Base-by-base conservation (phyloP, 2,329 filamentous ascomycete genomes). In the Ophiostoma populinum region DNA sequence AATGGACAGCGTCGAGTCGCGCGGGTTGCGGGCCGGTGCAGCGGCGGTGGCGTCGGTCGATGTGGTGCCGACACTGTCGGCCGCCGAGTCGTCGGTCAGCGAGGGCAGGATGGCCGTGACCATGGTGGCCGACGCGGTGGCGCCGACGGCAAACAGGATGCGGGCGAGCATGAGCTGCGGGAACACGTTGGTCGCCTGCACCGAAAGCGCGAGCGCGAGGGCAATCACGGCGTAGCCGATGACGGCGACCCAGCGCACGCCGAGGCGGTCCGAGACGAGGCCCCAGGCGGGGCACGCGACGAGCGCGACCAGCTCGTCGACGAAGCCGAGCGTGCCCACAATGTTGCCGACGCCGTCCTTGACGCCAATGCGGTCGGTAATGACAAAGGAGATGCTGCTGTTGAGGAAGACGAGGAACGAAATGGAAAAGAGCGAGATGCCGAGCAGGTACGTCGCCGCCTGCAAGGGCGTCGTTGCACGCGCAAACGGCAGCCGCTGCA, bases 41-140 rank as follows among this genome's bases (percentile, higher is more conserved):
- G 87, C 7, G 12, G 8, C 13, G 24, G 87, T 94, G 46, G 6
- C 17, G n/a, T n/a, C 44, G 42, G 3, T 37, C 43, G 4, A 47
- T 37, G 46, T n/a, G n/a, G n/a, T n/a, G 49, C 41, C 41, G 12
- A 13, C n/a, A 20, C 11, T 10, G 34, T 8, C n/a, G 32, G 49
- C 41, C n/a, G 35, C 43, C 25, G 50, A 56, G 21, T 70, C 67
- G 42, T 67, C 66, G 5, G 71, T 75, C 44, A 78, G 56, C 9
- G 68, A 75, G 2, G 90, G 90, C 17, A 98, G 63, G 30, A 92
- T 83, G 4, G 90, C 90, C 7, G 90, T 95, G 15, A 98, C 90
- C 90, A 98, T 98, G 1, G 90, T 95, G 11, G 85, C 69, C 65
- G 80, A 75, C 16, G 87, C 90, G n/a, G 86, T 85, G 15, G 81